Base-by-base conservation (phyloP, 768 basidiomycete genomes). In the Lepiota subincarnata region DNA sequence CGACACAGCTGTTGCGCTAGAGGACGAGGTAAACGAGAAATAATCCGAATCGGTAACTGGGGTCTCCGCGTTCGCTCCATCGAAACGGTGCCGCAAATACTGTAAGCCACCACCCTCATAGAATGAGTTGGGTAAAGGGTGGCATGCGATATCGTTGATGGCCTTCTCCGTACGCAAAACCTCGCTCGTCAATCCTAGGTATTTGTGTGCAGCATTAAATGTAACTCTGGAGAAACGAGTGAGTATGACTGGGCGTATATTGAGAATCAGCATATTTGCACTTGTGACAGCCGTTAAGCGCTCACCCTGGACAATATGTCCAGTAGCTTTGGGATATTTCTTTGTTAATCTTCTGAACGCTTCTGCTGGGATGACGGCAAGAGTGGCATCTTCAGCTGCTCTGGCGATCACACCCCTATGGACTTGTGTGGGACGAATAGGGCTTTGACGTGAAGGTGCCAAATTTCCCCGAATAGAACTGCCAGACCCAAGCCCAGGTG, bases 341-440 rank as follows among this genome's bases (percentile, higher is more conserved):
- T 95, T 92, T 2, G 96, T 98, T 37, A 99, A 73, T 46, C 94
- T 78, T 51, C 88, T 78, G 71, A 99, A 99, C 3, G 96, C 97
- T 67, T 98, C 94, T 1, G 97, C 96, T 20, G 97, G 97, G 51
- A 99, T 98, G 8, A 99, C 96, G n/a, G 96, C 97, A 16, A 99
- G 73, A 1, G 97, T 98, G 4, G 90, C 90, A 62, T 99, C 97
- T 50, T 91, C 89, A 4, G 87, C 87, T 6, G 97, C 97, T 35
- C 96, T 79, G n/a, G 94, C 95, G 18, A 98, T 84, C 4, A 89
- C 84, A 4, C 89, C 89, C 61, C 84, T 80, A 61, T 82, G 81
- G 40, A 75, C 62, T 42, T 75, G 72, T 13, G 69, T 62, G 6
- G 69, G 65, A n/a, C 61, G 60, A 28, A 14, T 8, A 50, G 56